Conservation (phyloP, 1,284 basidiomycete genomes). For the Gymnopus androsaceus region DNA sequence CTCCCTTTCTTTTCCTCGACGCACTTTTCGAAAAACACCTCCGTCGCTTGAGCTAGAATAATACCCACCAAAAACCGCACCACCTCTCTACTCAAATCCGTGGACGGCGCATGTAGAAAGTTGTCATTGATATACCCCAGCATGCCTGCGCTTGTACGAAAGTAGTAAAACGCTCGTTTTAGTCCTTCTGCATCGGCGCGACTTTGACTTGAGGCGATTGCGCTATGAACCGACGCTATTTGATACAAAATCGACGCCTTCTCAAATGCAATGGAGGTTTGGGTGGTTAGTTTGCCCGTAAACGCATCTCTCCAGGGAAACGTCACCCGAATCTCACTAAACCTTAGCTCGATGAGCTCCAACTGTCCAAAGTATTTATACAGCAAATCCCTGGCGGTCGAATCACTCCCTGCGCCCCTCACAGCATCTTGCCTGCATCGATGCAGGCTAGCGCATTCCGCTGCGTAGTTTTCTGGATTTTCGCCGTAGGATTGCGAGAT, state of each 20-base stretch:
- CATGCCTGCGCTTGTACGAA: conserved; percentile 93
- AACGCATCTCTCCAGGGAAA: conserved; percentile 98
- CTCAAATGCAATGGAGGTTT: conserved; percentile 96
- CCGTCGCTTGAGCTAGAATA: conserved; percentile 92
- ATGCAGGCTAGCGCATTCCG: conserved; percentile 88
- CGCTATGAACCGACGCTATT: conserved; percentile 91
- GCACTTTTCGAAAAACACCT: conserved; percentile 96
- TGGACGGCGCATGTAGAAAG: conserved; percentile 96
- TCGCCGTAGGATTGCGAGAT: conserved; percentile 95
- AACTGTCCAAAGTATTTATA: conserved; percentile 99
- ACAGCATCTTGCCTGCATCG: conserved; percentile 95
- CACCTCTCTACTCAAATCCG: conserved; percentile 91
- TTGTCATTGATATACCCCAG: conserved; percentile 99
- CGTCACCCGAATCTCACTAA: conserved; percentile 91
- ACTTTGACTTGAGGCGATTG: conserved; percentile 85
- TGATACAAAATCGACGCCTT: conserved; percentile 98
- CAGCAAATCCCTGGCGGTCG: too few relatives aligned
- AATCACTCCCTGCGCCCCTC: conserved; percentile 93
- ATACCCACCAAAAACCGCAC: conserved; percentile 89
- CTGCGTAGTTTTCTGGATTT: conserved; percentile 82
- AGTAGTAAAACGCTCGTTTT: conserved; percentile 94
- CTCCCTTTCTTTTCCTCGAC: conserved; percentile 86
- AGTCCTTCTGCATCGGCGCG: conserved; percentile 84
- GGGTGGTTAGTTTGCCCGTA: conserved; percentile 89
- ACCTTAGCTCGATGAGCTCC: conserved; percentile 94